Percentiles rank a stretch among this genome's conserved stretches.
Evolutionary conservation across 371 early-diverging fungal species (phyloP).

Genomic region (Mucor racemosus): DNA sequence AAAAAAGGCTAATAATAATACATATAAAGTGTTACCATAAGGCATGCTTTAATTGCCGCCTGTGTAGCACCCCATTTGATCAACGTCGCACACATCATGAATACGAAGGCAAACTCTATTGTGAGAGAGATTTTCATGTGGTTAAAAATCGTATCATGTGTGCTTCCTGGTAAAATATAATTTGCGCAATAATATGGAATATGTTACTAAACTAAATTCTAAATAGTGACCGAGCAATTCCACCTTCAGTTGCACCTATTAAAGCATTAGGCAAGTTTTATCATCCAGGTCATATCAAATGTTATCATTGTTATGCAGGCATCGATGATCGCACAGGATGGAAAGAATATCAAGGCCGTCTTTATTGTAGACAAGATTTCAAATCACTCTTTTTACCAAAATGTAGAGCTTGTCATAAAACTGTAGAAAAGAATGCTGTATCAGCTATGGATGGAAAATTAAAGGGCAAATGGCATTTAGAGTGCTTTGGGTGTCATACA

Average conservation of each 20-base stretch:
- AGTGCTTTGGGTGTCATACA: slow-evolving; percentile 60
- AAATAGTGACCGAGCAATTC: slow-evolving; percentile 51
- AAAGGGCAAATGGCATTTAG: slow-evolving; percentile 80
- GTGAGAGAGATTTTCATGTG: slow-evolving; percentile 70
- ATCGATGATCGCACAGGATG: slow-evolving; percentile 75
- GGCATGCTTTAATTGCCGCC: slow-evolving; percentile 65
- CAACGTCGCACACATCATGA: slow-evolving; percentile 67
- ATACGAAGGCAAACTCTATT: slow-evolving; percentile 68
- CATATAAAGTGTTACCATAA: slow-evolving; percentile 46
- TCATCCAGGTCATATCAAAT: slow-evolving; percentile 72
- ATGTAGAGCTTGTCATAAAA: slow-evolving; percentile 71
- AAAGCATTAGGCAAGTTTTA: slow-evolving; percentile 68
- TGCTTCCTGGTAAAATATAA: slow-evolving; percentile 54
- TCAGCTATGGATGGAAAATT: slow-evolving; percentile 80
- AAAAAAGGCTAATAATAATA: background rate
- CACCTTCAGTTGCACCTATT: slow-evolving; percentile 52
- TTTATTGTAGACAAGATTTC: slow-evolving; percentile 81
- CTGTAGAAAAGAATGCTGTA: slow-evolving; percentile 77
- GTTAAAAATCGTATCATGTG: slow-evolving; percentile 53
- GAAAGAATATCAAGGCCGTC: slow-evolving; percentile 73
- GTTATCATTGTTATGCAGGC: slow-evolving; percentile 67
- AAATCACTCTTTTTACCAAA: slow-evolving; percentile 62
- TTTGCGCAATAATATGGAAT: background rate
- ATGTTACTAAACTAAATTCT: background rate
- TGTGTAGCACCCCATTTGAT: slow-evolving; percentile 69